Evolutionary conservation across 2,329 filamentous ascomycete species (phyloP).

Genomic region (Phialophora verrucosa): DNA sequence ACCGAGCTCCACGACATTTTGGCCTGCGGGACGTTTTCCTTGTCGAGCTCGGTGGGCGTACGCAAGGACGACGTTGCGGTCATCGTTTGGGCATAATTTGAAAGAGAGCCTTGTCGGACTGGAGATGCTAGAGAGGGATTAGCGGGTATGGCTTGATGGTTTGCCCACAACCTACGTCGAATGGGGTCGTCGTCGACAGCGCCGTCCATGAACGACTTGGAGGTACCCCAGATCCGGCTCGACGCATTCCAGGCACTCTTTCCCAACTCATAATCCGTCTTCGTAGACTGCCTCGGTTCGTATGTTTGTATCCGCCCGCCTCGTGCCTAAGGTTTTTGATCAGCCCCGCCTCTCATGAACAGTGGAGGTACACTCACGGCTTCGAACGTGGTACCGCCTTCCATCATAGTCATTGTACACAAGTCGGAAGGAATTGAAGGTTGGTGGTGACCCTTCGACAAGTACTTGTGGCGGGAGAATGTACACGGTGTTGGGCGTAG

Average conservation of each 20-base stretch:
- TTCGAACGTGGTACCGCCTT: constrained; percentile 47
- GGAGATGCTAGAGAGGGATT: constrained; percentile 27
- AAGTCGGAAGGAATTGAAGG: constrained; percentile 33
- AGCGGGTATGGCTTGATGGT: constrained; percentile 22
- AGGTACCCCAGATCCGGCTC: constrained; percentile 60
- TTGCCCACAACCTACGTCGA: constrained; percentile 51
- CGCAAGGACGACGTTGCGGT: constrained; percentile 20
- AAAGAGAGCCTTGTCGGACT: constrained; percentile 27
- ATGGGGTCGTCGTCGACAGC: constrained; percentile 54
- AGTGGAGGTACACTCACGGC: constrained; percentile 43
- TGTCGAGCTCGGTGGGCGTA: constrained; percentile 19
- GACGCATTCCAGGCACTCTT: constrained; percentile 50
- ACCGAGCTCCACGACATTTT: constrained; percentile 26
- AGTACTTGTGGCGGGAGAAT: neutral
- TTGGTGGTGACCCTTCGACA: neutral
- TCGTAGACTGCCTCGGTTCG: constrained; percentile 31
- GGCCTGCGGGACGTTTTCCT: constrained; percentile 26
- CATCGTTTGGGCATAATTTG: constrained; percentile 18
- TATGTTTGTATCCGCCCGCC: constrained; percentile 23
- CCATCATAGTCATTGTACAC: constrained; percentile 45
- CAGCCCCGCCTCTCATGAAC: constrained; percentile 10
- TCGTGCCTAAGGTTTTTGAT: constrained; percentile 22
- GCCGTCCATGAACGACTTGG: constrained; percentile 53
- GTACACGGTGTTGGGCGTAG: neutral
- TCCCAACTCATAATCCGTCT: constrained; percentile 52